Evolutionary conservation across 345 rosid genomes (phyloP).

Genomic region (Aegle marmelos): DNA sequence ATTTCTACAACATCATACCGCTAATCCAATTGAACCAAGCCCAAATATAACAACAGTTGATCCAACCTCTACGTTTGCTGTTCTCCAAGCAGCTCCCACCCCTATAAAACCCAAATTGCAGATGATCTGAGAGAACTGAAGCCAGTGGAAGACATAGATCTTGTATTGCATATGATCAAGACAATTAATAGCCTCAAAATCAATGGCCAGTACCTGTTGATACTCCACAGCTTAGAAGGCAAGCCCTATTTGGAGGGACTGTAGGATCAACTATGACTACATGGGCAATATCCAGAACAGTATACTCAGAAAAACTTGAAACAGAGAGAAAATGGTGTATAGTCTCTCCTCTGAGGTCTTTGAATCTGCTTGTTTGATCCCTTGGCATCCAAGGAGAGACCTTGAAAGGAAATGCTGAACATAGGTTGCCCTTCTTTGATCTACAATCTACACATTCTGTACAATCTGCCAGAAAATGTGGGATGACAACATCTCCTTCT

Average conservation of each 20-base stretch:
- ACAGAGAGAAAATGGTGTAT: constrained; percentile 70
- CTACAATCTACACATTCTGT: constrained; percentile 68
- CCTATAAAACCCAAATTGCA: constrained; percentile 34
- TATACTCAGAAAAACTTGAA: constrained; percentile 79
- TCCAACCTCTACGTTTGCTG: constrained; percentile 78
- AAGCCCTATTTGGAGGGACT: constrained; percentile 69
- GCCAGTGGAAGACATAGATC: background rate
- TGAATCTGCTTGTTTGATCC: constrained; percentile 73
- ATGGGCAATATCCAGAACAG: constrained; percentile 72
- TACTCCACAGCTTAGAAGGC: constrained; percentile 86
- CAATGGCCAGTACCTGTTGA: constrained; percentile 58
- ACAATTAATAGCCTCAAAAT: background rate
- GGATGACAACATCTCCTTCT: constrained; percentile 70
- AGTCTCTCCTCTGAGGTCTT: constrained; percentile 61
- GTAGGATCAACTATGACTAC: constrained; percentile 62
- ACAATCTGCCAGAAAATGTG: constrained; percentile 69
- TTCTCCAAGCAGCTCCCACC: constrained; percentile 86
- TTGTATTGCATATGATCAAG: background rate
- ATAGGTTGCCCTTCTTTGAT: constrained; percentile 74
- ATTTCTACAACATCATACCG: constrained; percentile 40
- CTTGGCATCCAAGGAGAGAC: constrained; percentile 81
- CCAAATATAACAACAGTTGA: constrained; percentile 87
- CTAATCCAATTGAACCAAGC: constrained; percentile 83
- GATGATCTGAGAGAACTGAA: background rate
- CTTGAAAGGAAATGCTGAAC: constrained; percentile 68